A percentile compares a stretch with the other conserved stretches of the same genome.
Evolutionary conservation across 306 rosid species (phyloP).

Genomic region (Leucaena leucocephala): DNA sequence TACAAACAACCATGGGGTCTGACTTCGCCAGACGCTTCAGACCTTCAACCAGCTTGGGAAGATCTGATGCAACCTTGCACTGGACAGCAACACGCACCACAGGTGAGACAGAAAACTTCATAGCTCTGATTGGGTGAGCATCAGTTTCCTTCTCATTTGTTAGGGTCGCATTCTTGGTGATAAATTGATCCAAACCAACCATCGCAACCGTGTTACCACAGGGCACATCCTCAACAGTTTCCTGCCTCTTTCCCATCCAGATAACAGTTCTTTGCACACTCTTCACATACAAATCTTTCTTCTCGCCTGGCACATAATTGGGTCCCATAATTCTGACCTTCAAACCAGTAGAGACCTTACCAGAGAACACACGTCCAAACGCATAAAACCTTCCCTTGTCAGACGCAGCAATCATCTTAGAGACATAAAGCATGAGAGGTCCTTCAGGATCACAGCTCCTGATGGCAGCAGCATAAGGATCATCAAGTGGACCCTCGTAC

Average conservation of each 20-base stretch:
- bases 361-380: slow-evolving; percentile 91
- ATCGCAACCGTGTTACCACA: slow-evolving; percentile 91
- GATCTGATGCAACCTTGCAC: slow-evolving; percentile 96
- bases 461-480: slow-evolving; percentile 72
- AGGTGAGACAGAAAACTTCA: slow-evolving; percentile 94
- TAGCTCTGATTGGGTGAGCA: slow-evolving; percentile 91
- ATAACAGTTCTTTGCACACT: slow-evolving; percentile 93
- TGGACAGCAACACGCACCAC: slow-evolving; percentile 93
- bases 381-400: slow-evolving; percentile 96
- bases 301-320: slow-evolving; percentile 84
- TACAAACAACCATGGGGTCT: slow-evolving; percentile 92
- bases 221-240: slow-evolving; percentile 95
- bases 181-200: slow-evolving; percentile 92
- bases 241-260: slow-evolving; percentile 98
- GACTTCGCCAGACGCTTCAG: slow-evolving; percentile 89
- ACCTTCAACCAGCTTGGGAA: slow-evolving; percentile 97
- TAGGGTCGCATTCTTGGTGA: slow-evolving; percentile 91
- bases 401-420: slow-evolving; percentile 97
- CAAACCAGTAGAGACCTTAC: slow-evolving; percentile 81
- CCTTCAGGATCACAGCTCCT: slow-evolving; percentile 87
- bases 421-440: slow-evolving; percentile 93
- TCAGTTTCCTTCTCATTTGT: slow-evolving; percentile 90
- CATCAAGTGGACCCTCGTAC: slow-evolving; percentile 97
- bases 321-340: slow-evolving; percentile 99
- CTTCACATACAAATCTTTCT: slow-evolving; percentile 81